These are phyloP conservation scores for Mortierella polycephala DNA, from an alignment of 371 early-diverging fungal genomes.

Conservation along the genomic window DNA sequence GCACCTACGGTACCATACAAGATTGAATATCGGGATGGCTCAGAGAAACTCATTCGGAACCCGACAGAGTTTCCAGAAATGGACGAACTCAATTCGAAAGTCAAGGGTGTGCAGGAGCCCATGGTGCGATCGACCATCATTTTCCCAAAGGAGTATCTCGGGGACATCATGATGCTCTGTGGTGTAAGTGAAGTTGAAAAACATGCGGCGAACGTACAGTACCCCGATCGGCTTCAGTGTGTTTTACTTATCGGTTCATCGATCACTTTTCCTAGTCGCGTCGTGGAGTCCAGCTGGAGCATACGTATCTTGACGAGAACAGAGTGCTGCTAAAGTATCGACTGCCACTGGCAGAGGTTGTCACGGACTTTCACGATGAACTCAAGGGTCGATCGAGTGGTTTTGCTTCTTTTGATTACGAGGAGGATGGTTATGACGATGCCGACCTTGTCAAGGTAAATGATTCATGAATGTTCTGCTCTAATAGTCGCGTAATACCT, in stretches of 20 bases:
- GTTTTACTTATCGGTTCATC: no score
- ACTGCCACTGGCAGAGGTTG: slow-evolving; percentile 93
- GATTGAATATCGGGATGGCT: slow-evolving; percentile 69
- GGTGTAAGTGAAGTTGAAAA: slow-evolving; percentile 62
- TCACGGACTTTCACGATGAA: slow-evolving; percentile 94
- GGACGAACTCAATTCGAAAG: slow-evolving; percentile 71
- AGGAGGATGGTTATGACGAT: slow-evolving; percentile 89
- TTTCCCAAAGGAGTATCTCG: slow-evolving; percentile 92
- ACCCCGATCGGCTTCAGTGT: neutral
- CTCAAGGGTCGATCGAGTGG: slow-evolving; percentile 93
- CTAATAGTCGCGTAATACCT: neutral
- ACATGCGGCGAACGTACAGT: neutral
- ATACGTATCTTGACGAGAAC: slow-evolving; percentile 86
- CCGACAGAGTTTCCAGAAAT: slow-evolving; percentile 94
- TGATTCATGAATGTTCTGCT: neutral
- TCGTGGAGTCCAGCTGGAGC: slow-evolving; percentile 87
- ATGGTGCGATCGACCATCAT: slow-evolving; percentile 93
- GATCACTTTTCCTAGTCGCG: slow-evolving; percentile 56
- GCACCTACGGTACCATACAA: slow-evolving; percentile 94
- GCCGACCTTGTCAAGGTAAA: slow-evolving; percentile 93
- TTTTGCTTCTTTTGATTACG: slow-evolving; percentile 96
- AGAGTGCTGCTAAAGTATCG: slow-evolving; percentile 90
- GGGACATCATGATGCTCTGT: slow-evolving; percentile 90
- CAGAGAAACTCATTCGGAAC: slow-evolving; percentile 76
- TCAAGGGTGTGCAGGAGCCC: slow-evolving; percentile 85